phyloP scores from a whole-genome alignment of 2,329 filamentous ascomycete species.

The Sodiomyces alkalinus region DNA sequence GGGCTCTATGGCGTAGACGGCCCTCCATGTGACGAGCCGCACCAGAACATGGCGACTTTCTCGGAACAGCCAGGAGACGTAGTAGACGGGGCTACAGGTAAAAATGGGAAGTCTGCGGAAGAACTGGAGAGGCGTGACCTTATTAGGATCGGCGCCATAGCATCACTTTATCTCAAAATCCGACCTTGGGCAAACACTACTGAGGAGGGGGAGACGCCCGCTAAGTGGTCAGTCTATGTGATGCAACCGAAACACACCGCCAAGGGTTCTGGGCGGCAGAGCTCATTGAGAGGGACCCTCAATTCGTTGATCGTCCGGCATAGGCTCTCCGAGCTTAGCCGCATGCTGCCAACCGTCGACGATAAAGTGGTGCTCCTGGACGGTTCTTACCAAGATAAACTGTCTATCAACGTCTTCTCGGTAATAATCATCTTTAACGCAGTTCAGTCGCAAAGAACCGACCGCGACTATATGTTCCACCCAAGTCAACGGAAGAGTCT shows the following conservation, averaged over 20 bases:
- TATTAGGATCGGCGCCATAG: constrained; percentile 48
- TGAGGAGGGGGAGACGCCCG: constrained; percentile 34
- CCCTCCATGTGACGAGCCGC: neutral
- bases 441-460: constrained; percentile 71
- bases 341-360: constrained; percentile 54
- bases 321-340: constrained; percentile 52
- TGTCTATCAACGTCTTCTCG: constrained; percentile 72
- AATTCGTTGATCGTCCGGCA: constrained; percentile 74
- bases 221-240: constrained; percentile 62
- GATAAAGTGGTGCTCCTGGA: constrained; percentile 61
- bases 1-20: constrained; percentile 56
- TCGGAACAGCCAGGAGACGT: constrained; percentile 34
- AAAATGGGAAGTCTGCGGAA: neutral
- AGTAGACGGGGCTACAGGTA: constrained; percentile 8
- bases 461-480: constrained; percentile 82
- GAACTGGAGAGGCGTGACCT: constrained; percentile 47
- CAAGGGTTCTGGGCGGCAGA: constrained; percentile 40
- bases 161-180: constrained; percentile 57
- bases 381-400: constrained; percentile 70
- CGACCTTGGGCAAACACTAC: constrained; percentile 61
- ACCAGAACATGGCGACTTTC: neutral
- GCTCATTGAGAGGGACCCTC: constrained; percentile 54
- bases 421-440: constrained; percentile 76
- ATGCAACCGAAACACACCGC: constrained; percentile 37
- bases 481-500: constrained; percentile 53